Evolutionary conservation across 2,329 filamentous ascomycete species (phyloP), one percentile per base, ranked within the genome.

Genomic region (Sporothrix globosa): DNA sequence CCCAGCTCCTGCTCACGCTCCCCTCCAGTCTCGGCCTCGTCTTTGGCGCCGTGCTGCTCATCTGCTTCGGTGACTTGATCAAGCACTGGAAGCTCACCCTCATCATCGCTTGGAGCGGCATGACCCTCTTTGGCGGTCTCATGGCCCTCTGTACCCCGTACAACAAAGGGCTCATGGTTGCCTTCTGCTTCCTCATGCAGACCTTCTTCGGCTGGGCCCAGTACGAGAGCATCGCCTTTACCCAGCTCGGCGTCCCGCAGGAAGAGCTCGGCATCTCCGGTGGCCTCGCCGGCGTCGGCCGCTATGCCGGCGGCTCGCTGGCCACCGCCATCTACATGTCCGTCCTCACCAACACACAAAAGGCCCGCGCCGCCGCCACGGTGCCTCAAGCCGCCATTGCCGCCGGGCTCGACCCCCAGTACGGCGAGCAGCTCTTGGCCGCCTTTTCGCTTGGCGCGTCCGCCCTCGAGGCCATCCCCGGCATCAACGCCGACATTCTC

Each of bases 51-150:
- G 74, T 80, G 0, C 72, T 81, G 5, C 77, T 84, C 11, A 80
- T 79, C 0, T 69, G 77, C 13, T 79, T 84, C 54, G 83, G 83
- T 7, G 77, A 77, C 66, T 77, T 75, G 68, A 80, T 84, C 48
- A 77, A 79, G 4, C 77, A 82, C 70, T 85, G 82, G 81, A 79
- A 83, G 24, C 83, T 81, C 81, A 82, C 82, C 30, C 74, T 84
- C n/a, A 81, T 79, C 0, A 80, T 75, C 0, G 80, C 80, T 0
- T 78, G 81, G 9, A 78, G 79, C 63, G 73, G 83, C 21, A 84
- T 85, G 82, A 80, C 82, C 3, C 71, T 84, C 4, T 84, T 83
- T 68, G 83, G 82, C 0, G 79, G 79, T 0, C 74, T 85, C 21
- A 74, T 84, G 21, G 82, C 79, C 0, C 74, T 84, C 7, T 81